Evolutionary conservation across 805 yeast genomes (phyloP).

Genomic region (Candida montana): DNA sequence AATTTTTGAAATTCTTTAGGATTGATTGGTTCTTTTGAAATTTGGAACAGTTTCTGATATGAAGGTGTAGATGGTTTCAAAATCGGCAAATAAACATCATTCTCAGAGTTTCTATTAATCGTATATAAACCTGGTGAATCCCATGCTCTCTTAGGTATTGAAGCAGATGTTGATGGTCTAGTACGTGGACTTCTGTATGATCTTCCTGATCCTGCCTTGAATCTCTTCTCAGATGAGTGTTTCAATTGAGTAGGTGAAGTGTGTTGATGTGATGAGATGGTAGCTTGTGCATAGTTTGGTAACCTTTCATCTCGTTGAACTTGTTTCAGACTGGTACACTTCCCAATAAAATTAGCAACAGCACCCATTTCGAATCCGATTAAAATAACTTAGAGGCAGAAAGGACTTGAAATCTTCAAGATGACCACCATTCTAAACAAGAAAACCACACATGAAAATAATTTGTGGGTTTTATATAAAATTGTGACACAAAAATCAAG

Average conservation of each 20-base stretch:
- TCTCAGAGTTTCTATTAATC: no score
- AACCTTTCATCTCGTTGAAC: constrained; percentile 1
- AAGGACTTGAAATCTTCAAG: no score
- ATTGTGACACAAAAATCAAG: not conserved
- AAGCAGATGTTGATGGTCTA: not conserved
- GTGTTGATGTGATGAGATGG: constrained; percentile 14
- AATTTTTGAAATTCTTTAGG: no score
- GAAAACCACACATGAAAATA: no score
- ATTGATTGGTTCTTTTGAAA: no score
- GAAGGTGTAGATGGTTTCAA: no score
- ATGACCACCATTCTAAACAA: no score
- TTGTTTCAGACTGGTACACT: not conserved
- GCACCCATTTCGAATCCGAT: not conserved
- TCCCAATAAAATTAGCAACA: not conserved
- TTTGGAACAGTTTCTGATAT: no score
- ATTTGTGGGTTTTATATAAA: no score
- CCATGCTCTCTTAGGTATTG: not conserved
- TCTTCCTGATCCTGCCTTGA: constrained; percentile 4
- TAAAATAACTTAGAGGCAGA: not conserved
- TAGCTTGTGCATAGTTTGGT: constrained; percentile 23
- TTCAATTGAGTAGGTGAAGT: not conserved
- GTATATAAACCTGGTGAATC: no score
- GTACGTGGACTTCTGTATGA: not conserved
- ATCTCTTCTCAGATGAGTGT: not conserved
- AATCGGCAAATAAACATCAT: no score